Evolutionary conservation across 2,329 filamentous ascomycete genomes (phyloP).

Genomic region (Cryphonectria carpinicola): DNA sequence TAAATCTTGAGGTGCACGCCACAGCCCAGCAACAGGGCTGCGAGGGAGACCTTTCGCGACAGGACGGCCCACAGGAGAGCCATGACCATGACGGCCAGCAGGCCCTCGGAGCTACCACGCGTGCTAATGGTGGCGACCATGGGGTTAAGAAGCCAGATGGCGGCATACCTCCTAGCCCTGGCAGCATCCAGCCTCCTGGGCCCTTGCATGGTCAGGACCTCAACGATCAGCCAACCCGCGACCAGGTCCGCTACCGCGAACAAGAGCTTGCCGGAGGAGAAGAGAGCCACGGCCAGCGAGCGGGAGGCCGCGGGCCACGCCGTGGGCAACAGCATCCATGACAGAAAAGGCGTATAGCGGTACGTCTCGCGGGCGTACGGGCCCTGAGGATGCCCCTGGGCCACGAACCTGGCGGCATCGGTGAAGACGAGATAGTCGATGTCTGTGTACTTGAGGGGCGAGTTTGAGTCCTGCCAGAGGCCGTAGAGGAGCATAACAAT

Average conservation of each 20-base stretch:
- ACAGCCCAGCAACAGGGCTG: slow-evolving; percentile 77
- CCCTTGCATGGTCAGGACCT: slow-evolving; percentile 38
- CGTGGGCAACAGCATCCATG: slow-evolving; percentile 88
- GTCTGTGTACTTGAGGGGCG: slow-evolving; percentile 95
- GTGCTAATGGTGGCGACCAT: slow-evolving; percentile 99
- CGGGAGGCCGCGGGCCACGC: slow-evolving; percentile 50
- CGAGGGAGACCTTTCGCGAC: slow-evolving; percentile 62
- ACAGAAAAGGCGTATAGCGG: slow-evolving; percentile 91
- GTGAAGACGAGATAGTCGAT: slow-evolving; percentile 99
- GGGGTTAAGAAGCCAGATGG: slow-evolving; percentile 92
- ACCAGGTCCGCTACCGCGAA: slow-evolving; percentile 84
- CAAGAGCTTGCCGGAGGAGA: slow-evolving; percentile 84
- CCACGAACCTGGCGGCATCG: slow-evolving; percentile 81
- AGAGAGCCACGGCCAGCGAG: slow-evolving; percentile 51
- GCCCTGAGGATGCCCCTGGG: slow-evolving; percentile 57
- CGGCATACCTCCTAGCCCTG: slow-evolving; percentile 74
- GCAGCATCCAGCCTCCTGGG: slow-evolving; percentile 50
- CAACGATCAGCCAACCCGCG: slow-evolving; percentile 76
- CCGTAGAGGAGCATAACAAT: slow-evolving; percentile 80
- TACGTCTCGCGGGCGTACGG: slow-evolving; percentile 94
- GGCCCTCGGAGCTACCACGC: slow-evolving; percentile 87
- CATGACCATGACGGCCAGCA: slow-evolving; percentile 83
- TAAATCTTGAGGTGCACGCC: slow-evolving; percentile 99
- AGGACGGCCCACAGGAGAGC: slow-evolving; percentile 83
- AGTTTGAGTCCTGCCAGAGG: slow-evolving; percentile 88